phyloP scores from a whole-genome alignment of 2,329 filamentous ascomycete genomes.

The Massarina eburnea region DNA sequence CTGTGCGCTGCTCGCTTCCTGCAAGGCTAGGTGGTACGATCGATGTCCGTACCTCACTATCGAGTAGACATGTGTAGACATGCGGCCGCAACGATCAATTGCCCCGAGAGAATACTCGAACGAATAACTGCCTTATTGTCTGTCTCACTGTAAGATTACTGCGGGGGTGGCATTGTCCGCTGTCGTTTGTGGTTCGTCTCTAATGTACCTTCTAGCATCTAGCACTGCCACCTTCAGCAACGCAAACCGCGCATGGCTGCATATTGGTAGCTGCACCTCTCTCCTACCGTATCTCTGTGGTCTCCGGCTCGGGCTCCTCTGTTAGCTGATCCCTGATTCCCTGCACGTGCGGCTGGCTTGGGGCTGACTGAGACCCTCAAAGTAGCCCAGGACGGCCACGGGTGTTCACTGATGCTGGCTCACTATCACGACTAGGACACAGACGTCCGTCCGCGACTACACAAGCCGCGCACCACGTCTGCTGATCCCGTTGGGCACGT shows the following conservation, averaged over 20 bases:
- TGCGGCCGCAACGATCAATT: slow-evolving; percentile 2
- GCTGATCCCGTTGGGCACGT: slow-evolving; percentile 22
- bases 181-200: too few relatives aligned
- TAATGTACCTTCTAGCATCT: too few relatives aligned
- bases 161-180: too few relatives aligned
- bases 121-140: too few relatives aligned
- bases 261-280: slow-evolving; percentile 7
- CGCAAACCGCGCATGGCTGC: slow-evolving; percentile 23
- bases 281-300: slow-evolving; percentile 14
- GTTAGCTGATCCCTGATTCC: slow-evolving; percentile 27
- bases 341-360: slow-evolving; percentile 35
- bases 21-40: background rate
- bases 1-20: too few relatives aligned
- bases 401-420: slow-evolving; percentile 3
- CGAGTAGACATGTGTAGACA: too few relatives aligned
- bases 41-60: background rate
- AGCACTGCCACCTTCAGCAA: slow-evolving; percentile 38
- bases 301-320: slow-evolving; percentile 23
- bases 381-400: slow-evolving; percentile 18
- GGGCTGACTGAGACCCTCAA: slow-evolving; percentile 23
- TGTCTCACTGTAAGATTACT: too few relatives aligned
- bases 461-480: slow-evolving; percentile 8
- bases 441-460: slow-evolving; percentile 12
- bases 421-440: slow-evolving; percentile 19
- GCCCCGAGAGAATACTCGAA: too few relatives aligned